Conservation (phyloP, 768 basidiomycete species). For the Tylopilus cervinicoccineus region DNA sequence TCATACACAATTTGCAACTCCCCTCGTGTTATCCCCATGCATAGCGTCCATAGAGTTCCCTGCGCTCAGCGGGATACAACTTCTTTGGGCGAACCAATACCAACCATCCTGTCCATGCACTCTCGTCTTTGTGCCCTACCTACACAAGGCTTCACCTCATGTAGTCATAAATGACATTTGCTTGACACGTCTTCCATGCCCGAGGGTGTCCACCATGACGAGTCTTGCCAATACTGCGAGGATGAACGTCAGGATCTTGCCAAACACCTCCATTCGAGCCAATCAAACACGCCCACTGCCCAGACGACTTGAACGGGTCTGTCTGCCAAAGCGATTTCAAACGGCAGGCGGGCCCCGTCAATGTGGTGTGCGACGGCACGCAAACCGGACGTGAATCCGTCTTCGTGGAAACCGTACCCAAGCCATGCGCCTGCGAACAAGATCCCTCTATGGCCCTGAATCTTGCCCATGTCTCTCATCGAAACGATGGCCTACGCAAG, state of each 20-base stretch:
- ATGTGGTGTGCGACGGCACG: conserved; percentile 30
- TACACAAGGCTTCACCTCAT: conserved; percentile 1
- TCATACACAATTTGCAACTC: background rate
- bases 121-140: conserved; percentile 6
- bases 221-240: conserved; percentile 6
- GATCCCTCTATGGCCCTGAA: conserved; percentile 61
- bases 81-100: background rate
- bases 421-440: conserved; percentile 70
- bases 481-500: conserved; percentile 45
- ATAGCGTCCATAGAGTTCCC: conserved; percentile 3
- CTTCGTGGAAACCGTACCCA: conserved; percentile 81
- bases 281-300: conserved; percentile 36
- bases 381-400: conserved; percentile 56
- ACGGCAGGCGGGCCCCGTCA: conserved; percentile 35
- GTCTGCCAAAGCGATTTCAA: conserved; percentile 41
- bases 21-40: background rate
- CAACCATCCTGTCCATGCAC: background rate
- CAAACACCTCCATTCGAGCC: conserved; percentile 36
- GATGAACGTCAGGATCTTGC: conserved; percentile 20
- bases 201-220: background rate
- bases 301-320: conserved; percentile 19
- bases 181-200: background rate
- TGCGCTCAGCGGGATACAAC: background rate
- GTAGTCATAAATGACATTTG: conserved; percentile 4
- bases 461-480: conserved; percentile 48